Evolutionary conservation across 2,329 filamentous ascomycete genomes (phyloP), one percentile per base, ranked within the genome.

Genomic region (Purpureocillium lavendulum): DNA sequence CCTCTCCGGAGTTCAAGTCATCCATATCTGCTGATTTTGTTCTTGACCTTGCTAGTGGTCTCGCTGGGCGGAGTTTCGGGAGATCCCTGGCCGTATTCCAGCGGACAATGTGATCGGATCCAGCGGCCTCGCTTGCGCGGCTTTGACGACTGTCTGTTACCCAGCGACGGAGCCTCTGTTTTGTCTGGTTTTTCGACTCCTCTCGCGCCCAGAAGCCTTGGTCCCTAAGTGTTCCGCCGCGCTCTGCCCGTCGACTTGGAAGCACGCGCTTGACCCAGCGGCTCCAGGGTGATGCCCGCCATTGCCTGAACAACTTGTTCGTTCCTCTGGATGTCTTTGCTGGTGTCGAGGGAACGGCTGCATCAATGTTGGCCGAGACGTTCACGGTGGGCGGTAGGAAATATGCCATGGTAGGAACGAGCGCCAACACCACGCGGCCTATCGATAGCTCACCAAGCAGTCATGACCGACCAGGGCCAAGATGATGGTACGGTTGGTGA

Each of bases 161-260:
- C 6, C 36, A 41, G 2, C 43, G 45, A 21, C 38, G 40, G 17
- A 38, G 28, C n/a, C 31, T 32, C n/a, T 30, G 28, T 29, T 34
- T 17, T 7, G 16, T 12, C 4, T 13, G 30, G 8, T 45, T 38
- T 16, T 33, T 33, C 8, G 38, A 30, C 10, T 52, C 49, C 39
- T 46, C 30, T 14, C 43, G 38, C 26, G 57, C 53, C 56, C 51
- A 58, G 36, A 51, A 57, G 2, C 56, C 52, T 5, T 49, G 49
- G 17, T 46, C 40, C 30, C 69, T 66, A 32, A 56, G 40, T 1
- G 72, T 75, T 9, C 71, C 66, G 15, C 73, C 71, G 24, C 65
- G 64, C 45, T 77, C 73, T 1, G 68, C 60, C 7, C 65, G 67
- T 41, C 66, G 62, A 44, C 64, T 70, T 0, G 73, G 72, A 9